Evolutionary conservation across 371 early-diverging fungal genomes (phyloP), one percentile per base, ranked within the genome.

Genomic region (Lichtheimia ramosa): DNA sequence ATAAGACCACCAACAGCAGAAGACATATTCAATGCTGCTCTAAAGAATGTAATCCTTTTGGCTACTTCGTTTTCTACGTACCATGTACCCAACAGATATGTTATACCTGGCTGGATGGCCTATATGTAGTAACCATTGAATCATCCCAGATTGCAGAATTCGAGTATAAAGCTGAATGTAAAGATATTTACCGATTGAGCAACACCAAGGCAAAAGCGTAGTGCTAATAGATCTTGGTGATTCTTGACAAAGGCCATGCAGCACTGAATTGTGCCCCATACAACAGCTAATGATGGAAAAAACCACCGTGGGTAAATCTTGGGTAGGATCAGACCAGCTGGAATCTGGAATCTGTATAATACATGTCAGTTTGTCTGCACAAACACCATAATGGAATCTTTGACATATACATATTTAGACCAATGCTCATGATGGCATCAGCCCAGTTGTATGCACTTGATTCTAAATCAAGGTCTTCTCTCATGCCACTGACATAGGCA

Each of bases 31-130:
- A 25, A 71, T 13, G 83, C 83, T 42, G 82, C 66, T 54, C 81
- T 88, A 64, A 91, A 91, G 49, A 86, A 56, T 13, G 86, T 87
- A 3, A 87, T 82, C 51, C 93, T 86, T 43, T 77, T 74, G 12
- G 89, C 88, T 34, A 84, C 75, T 64, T 95, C 95, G 27, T 79
- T 66, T 20, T 85, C 79, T n/a, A 82, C 81, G 58, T 93, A 94
- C 87, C 92, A 94, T 48, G 81, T 79, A 23, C 91, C 87, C 39
- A 92, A 73, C 64, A 88, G 82, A 52, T 81, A 89, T 14, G 89
- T 75, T 23, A 88, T 83, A 18, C 90, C 92, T 10, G 92, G 92
- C 27, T 89, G 86, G 54, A 91, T 83, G 0, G 89, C 91, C 25
- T 61, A 54, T 12, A 21, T 41, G 16, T 6, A 40, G 27, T 27